Evolutionary conservation across 2,329 filamentous ascomycete species (phyloP).

Genomic region (Berkeleyomyces basicola): DNA sequence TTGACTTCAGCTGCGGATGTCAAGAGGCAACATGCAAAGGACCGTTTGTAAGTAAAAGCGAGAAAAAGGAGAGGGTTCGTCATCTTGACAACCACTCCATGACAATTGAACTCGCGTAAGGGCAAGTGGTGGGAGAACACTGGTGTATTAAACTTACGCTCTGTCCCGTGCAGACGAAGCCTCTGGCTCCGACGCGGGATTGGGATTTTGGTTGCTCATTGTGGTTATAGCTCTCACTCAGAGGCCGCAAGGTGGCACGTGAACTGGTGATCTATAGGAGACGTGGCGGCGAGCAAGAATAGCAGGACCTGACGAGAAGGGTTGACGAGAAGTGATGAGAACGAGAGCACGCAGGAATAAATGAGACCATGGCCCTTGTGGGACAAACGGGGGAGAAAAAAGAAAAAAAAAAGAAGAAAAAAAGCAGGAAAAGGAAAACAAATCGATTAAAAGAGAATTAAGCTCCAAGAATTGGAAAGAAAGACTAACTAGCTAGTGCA

Average conservation of each 20-base stretch:
- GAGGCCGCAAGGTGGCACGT: not conserved
- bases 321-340: not conserved
- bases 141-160: constrained; percentile 10
- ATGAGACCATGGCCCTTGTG: not conserved
- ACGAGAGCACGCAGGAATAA: not conserved
- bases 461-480: not conserved
- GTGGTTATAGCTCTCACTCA: not conserved
- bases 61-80: not conserved
- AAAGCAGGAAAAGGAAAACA: not conserved
- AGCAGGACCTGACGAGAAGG: not conserved
- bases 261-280: not conserved
- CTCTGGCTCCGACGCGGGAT: constrained; percentile 2
- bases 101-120: not conserved
- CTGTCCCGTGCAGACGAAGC: not conserved
- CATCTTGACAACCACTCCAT: not conserved
- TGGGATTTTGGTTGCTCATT: constrained; percentile 8
- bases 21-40: not conserved
- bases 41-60: not conserved
- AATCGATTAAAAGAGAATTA: not conserved
- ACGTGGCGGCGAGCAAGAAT: not conserved
- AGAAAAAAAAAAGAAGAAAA: not conserved
- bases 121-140: not conserved
- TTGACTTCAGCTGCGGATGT: not conserved
- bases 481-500: not conserved
- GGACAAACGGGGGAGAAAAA: not conserved